Conservation (phyloP, 2,329 filamentous ascomycete genomes). For the Calonectria honghensis region DNA sequence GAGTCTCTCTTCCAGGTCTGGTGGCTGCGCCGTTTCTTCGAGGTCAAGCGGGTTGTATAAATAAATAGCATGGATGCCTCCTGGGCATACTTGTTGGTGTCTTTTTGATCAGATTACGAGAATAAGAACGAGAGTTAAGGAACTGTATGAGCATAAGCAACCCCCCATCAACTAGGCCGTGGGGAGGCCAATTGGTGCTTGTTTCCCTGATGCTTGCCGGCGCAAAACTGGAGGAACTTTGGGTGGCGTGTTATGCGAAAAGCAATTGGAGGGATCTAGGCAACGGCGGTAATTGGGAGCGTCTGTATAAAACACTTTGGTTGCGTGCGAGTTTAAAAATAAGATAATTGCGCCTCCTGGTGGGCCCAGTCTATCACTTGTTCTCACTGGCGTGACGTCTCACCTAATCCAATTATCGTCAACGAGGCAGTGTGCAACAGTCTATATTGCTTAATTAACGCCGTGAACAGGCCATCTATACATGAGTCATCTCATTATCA, state of each 20-base stretch:
- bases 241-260: slow-evolving; percentile 46
- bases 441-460: slow-evolving; percentile 28
- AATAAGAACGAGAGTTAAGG: slow-evolving; percentile 17
- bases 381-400: background rate
- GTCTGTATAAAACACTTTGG: slow-evolving; percentile 49
- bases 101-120: slow-evolving; percentile 11
- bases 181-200: slow-evolving; percentile 35
- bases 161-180: slow-evolving; percentile 28
- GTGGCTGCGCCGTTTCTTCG: slow-evolving; percentile 99
- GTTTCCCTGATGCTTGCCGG: slow-evolving; percentile 49
- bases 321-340: slow-evolving; percentile 36
- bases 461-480: slow-evolving; percentile 28
- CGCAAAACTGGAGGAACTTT: slow-evolving; percentile 49
- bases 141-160: slow-evolving; percentile 17
- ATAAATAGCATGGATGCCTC: slow-evolving; percentile 52
- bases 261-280: slow-evolving; percentile 42
- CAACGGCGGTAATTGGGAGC: slow-evolving; percentile 48
- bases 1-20: slow-evolving; percentile 99
- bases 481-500: slow-evolving; percentile 50
- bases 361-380: background rate
- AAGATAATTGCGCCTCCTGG: slow-evolving; percentile 18
- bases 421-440: background rate
- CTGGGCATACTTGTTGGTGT: background rate
- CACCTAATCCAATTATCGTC: background rate
- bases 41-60: slow-evolving; percentile 83